These are phyloP conservation scores for Amphichorda felina DNA, from an alignment of 2,329 filamentous ascomycete species.

Conservation along the genomic window DNA sequence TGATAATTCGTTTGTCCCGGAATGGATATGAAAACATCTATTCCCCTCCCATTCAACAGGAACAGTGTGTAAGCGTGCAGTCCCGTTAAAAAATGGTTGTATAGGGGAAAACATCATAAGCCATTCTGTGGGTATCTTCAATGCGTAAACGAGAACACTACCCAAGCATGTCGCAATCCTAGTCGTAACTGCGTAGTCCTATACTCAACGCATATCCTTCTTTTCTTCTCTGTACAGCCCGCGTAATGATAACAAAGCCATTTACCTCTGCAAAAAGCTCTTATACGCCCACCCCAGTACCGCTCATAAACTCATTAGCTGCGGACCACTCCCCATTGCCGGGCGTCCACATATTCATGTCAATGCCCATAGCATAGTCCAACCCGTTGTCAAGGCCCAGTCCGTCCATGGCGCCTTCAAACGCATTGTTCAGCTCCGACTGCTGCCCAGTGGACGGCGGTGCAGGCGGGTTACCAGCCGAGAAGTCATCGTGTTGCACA, in stretches of 20 bases:
- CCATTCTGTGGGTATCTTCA: background rate
- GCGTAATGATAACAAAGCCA: no score
- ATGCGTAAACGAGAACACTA: background rate
- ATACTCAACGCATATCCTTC: no score
- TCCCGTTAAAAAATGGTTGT: no score
- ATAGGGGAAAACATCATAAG: background rate
- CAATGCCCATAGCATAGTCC: conserved; percentile 28
- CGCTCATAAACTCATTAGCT: conserved; percentile 16
- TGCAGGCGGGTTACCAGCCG: background rate
- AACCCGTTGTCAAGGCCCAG: conserved; percentile 32
- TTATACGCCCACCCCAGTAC: conserved; percentile 15
- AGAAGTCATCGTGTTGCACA: conserved; percentile 1
- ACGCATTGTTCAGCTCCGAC: conserved; percentile 35
- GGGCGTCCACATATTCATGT: conserved; percentile 21
- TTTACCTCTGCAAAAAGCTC: background rate
- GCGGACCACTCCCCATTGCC: conserved; percentile 3
- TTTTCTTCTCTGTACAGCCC: background rate
- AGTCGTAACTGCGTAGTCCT: no score
- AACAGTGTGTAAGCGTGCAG: no score
- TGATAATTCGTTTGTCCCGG: no score
- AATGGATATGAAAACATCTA: no score
- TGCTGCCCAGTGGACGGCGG: background rate
- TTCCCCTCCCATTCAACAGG: no score
- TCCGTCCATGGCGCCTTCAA: conserved; percentile 34
- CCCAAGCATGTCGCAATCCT: background rate